These are phyloP conservation scores for Phanerochaete carnosa DNA, from an alignment of 768 basidiomycete genomes.

Conservation along the genomic window DNA sequence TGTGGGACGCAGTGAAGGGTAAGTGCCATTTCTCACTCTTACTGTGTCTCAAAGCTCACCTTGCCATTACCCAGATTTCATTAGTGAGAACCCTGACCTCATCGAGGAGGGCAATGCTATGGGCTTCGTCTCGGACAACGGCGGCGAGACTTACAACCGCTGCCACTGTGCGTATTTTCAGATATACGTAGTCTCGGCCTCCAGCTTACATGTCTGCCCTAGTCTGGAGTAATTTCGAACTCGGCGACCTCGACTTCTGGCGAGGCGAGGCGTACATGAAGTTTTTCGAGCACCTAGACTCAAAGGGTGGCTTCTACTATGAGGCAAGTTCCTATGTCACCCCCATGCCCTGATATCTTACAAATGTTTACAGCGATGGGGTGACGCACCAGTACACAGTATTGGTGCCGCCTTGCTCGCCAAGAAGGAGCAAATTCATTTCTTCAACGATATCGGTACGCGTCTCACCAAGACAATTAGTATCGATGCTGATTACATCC, in stretches of 20 bases:
- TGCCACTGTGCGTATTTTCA: constrained; percentile 46
- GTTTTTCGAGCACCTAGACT: constrained; percentile 56
- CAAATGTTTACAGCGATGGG: constrained; percentile 63
- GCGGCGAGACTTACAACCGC: constrained; percentile 53
- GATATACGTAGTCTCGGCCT: neutral
- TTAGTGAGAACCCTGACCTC: constrained; percentile 43
- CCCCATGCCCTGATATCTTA: neutral
- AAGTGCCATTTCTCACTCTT: constrained; percentile 7
- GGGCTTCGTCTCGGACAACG: constrained; percentile 54
- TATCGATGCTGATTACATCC: neutral
- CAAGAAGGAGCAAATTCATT: constrained; percentile 86
- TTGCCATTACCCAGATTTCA: constrained; percentile 39
- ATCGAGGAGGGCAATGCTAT: constrained; percentile 49
- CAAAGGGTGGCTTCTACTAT: constrained; percentile 57
- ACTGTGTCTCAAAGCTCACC: neutral
- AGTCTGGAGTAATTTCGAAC: constrained; percentile 70
- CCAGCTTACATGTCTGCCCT: neutral
- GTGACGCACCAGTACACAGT: constrained; percentile 80
- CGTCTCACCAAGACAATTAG: constrained; percentile 22
- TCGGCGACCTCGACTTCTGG: constrained; percentile 57
- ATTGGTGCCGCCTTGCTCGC: constrained; percentile 91
- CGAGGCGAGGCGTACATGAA: constrained; percentile 51
- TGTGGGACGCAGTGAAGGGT: constrained; percentile 74
- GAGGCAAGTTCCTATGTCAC: constrained; percentile 28
- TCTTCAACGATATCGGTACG: constrained; percentile 83